Conservation (phyloP, 179 eudicot species). For the Vitellaria paradoxa region DNA sequence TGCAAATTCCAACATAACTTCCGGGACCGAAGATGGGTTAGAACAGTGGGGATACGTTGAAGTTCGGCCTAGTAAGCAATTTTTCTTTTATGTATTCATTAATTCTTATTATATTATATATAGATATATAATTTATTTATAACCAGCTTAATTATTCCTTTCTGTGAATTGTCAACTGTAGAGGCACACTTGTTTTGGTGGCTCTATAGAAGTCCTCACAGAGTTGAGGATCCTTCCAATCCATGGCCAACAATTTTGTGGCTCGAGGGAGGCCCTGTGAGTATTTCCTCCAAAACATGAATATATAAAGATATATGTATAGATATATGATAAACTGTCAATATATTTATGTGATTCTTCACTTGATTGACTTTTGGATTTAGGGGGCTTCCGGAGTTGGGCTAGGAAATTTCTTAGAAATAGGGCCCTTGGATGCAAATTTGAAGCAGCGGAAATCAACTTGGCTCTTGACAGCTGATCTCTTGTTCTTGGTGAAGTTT, state of each 20-base stretch:
- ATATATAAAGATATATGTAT: neutral
- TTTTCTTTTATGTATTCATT: too few relatives aligned
- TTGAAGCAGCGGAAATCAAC: slow-evolving; percentile 59
- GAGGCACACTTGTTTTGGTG: too few relatives aligned
- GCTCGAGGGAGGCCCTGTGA: slow-evolving; percentile 39
- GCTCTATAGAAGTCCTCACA: too few relatives aligned
- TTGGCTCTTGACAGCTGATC: slow-evolving; percentile 66
- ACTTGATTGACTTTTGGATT: neutral
- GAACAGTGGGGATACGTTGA: too few relatives aligned
- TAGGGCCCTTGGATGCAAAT: slow-evolving; percentile 59
- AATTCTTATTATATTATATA: too few relatives aligned
- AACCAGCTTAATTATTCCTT: too few relatives aligned
- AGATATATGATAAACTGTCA: neutral
- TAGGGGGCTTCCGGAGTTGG: slow-evolving; percentile 67
- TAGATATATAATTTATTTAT: too few relatives aligned
- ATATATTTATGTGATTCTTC: neutral
- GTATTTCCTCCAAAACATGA: neutral
- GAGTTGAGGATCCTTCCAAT: slow-evolving; percentile 24
- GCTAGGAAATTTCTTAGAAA: slow-evolving; percentile 62
- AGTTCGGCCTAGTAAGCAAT: too few relatives aligned
- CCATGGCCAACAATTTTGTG: slow-evolving; percentile 35
- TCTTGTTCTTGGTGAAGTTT: too few relatives aligned
- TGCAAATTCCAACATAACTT: slow-evolving; percentile 18
- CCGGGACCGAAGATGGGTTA: slow-evolving; percentile 28
- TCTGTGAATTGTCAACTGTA: too few relatives aligned